Base-by-base conservation (phyloP, 805 yeast genomes). In the Ogataea henricii region DNA sequence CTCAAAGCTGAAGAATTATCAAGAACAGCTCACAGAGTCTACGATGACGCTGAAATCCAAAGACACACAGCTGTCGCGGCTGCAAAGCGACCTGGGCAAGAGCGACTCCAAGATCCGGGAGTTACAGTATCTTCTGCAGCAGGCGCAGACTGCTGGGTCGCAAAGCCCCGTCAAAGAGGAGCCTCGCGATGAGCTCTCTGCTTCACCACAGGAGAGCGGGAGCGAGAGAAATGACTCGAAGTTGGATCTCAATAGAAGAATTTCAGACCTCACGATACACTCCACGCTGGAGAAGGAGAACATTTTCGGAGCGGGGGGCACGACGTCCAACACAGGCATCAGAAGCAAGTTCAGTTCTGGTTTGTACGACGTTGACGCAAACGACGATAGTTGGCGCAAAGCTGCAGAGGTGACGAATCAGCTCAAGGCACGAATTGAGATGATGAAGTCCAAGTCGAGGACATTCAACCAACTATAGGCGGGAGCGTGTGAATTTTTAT, bases 351-450 rank as follows among this genome's bases (percentile, higher is more conserved):
- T 51, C 53, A 49, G 57, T 14, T 51, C 61, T 2, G 62, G 60
- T 2, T 43, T 65, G 3, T 62, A 62, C 41, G 76, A 68, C 37
- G 56, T 67, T 26, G 79, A 73, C 48, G 66, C 68, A 35, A 73
- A 74, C 39, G 87, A 79, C 49, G 90, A 84, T 49, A 83, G 87
- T 56, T 90, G 97, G 97, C 81, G 78, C 55, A 78, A 92, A 41
- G 96, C 97, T 0, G 91, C 94, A 0, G 96, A 87, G 57, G 95
- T 89, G 10, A 90, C 97, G 0, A 79, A 82, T 3, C 92, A 87
- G 64, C 77, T 90, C 60, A 87, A 85, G 63, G 95, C 90, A 0
- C 72, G 97, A 57, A 90, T 90, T 38, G 95, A 88, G 66, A 84
- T 85, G 65, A 89, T 90, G 96, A 87, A 87, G 62, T 88, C 88